These are phyloP conservation scores for Hanseniaspora gamundiae DNA, from an alignment of 1,139 yeast genomes.

Conservation along the genomic window DNA sequence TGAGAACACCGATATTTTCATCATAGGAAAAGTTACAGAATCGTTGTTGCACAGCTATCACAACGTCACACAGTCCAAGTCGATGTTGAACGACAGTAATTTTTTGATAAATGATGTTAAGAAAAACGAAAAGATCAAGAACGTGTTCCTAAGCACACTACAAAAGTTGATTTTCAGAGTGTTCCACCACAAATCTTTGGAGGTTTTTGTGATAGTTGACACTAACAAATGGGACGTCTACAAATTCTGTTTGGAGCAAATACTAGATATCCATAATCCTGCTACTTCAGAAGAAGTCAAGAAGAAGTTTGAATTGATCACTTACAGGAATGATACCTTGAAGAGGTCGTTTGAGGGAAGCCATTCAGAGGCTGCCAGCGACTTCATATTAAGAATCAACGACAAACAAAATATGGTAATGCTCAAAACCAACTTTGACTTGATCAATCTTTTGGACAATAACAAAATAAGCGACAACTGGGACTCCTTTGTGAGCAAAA, in stretches of 20 bases:
- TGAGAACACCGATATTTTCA: slow-evolving; percentile 28
- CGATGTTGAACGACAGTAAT: slow-evolving; percentile 27
- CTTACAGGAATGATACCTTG: slow-evolving; percentile 60
- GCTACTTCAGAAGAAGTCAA: slow-evolving; percentile 22
- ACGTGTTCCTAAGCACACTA: slow-evolving; percentile 19
- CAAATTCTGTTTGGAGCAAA: slow-evolving; percentile 39
- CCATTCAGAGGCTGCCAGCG: background rate
- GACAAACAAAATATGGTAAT: background rate
- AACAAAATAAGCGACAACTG: slow-evolving; percentile 22
- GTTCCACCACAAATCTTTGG: slow-evolving; percentile 44
- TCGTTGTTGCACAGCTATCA: slow-evolving; percentile 32
- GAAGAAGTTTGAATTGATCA: slow-evolving; percentile 47
- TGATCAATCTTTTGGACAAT: slow-evolving; percentile 18
- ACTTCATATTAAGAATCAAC: background rate
- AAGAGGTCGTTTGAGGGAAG: slow-evolving; percentile 22
- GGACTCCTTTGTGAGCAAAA: slow-evolving; percentile 21
- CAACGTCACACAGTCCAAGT: slow-evolving; percentile 20
- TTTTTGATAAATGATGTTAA: slow-evolving; percentile 29
- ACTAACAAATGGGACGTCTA: slow-evolving; percentile 48
- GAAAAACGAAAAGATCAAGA: slow-evolving; percentile 23
- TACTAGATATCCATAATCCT: slow-evolving; percentile 24
- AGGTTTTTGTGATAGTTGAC: slow-evolving; percentile 64
- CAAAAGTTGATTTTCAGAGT: slow-evolving; percentile 32
- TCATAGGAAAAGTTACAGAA: slow-evolving; percentile 52
- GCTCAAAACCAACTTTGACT: slow-evolving; percentile 14